These are phyloP conservation scores for Globomyces sp. DNA, from an alignment of 371 early-diverging fungal genomes.

Conservation along the genomic window DNA sequence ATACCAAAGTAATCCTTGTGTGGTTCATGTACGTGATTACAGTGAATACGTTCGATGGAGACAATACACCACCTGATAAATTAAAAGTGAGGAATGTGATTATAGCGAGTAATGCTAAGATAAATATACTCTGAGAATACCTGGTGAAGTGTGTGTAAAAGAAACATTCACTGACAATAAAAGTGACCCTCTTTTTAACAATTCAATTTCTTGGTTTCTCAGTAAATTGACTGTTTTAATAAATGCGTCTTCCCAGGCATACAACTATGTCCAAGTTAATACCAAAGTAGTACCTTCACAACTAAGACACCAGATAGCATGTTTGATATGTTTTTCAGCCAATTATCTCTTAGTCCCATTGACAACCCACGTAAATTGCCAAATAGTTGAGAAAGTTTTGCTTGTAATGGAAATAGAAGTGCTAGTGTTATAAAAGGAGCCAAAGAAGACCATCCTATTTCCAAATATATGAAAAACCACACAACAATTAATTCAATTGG, in stretches of 20 bases:
- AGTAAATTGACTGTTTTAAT: constrained; percentile 7
- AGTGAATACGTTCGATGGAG: constrained; percentile 18
- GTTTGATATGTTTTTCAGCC: constrained; percentile 34
- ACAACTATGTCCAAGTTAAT: constrained; percentile 38
- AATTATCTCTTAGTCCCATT: constrained; percentile 32
- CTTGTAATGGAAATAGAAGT: constrained; percentile 34
- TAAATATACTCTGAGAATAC: constrained; percentile 18
- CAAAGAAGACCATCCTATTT: constrained; percentile 26
- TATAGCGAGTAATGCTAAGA: constrained; percentile 9
- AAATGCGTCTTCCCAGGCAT: constrained; percentile 27
- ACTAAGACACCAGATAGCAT: constrained; percentile 38
- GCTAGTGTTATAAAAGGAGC: constrained; percentile 22
- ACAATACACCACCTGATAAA: constrained; percentile 18
- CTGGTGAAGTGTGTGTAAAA: constrained; percentile 13
- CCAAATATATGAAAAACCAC: constrained; percentile 20
- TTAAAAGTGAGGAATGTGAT: constrained; percentile 18
- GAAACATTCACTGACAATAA: constrained; percentile 12
- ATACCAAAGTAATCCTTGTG: constrained; percentile 35
- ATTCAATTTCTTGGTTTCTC: constrained; percentile 17
- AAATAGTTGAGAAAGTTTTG: constrained; percentile 25
- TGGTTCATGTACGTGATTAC: constrained; percentile 20
- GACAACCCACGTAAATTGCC: constrained; percentile 28
- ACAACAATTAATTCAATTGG: constrained; percentile 29
- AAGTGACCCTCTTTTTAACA: constrained; percentile 8
- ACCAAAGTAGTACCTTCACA: constrained; percentile 27